Evolutionary conservation across 208 protist species (phyloP).

Genomic region (Trypanosoma lewisi): DNA sequence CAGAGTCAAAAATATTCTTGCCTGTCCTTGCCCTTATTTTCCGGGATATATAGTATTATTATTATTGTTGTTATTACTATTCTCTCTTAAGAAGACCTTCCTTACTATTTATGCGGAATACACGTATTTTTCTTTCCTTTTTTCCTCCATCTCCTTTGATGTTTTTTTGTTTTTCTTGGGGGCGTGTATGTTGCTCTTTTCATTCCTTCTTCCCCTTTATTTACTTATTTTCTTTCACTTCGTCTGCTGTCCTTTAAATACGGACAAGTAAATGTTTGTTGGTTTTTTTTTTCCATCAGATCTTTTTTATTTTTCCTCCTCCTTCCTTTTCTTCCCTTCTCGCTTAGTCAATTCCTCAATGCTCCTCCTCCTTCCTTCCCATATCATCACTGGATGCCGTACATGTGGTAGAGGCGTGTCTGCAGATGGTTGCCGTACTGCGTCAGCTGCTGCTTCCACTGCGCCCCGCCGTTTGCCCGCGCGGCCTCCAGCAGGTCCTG

Average conservation of each 20-base stretch:
- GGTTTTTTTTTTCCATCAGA: constrained; percentile 6
- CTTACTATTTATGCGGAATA: too few species aligned
- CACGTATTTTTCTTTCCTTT: too few species aligned
- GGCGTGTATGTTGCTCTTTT: neutral
- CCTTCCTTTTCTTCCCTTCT: constrained; percentile 1
- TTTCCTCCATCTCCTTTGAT: neutral
- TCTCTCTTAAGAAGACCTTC: too few species aligned
- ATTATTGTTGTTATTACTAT: too few species aligned
- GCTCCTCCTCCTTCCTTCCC: neutral
- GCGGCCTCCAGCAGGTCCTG: constrained; percentile 41
- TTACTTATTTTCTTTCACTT: neutral
- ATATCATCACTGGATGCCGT: constrained; percentile 48
- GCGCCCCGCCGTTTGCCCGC: constrained; percentile 26
- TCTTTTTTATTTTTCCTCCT: constrained; percentile 1
- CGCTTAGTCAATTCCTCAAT: constrained; percentile 1
- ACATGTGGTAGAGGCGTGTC: constrained; percentile 67
- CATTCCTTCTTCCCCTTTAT: neutral
- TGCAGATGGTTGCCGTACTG: constrained; percentile 44
- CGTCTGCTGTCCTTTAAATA: neutral
- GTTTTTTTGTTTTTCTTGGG: neutral
- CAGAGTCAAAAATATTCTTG: too few species aligned
- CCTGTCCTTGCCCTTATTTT: too few species aligned
- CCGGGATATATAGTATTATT: too few species aligned
- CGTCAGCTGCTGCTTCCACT: constrained; percentile 48
- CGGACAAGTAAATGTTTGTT: constrained; percentile 9